Base-by-base conservation (phyloP, 2,329 filamentous ascomycete genomes). In the Aspergillus puulaauensis region DNA sequence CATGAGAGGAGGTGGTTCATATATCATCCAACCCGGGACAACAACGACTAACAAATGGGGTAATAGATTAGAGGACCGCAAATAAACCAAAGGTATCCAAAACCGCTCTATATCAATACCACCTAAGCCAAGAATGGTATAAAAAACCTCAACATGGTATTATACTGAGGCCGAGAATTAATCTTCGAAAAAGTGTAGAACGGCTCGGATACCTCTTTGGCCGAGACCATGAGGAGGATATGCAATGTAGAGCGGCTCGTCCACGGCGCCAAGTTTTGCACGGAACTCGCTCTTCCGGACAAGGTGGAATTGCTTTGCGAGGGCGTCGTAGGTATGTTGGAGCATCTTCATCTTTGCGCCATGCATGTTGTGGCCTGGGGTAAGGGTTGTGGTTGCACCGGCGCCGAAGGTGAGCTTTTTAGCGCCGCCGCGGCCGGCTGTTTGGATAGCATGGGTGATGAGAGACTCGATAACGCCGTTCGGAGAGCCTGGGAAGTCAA, bases 401-500 rank as follows among this genome's bases (percentile, higher is more conserved):
- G 88, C 91, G 52, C 93, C 93, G 70, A 97, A 97, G 0, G 93
- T 97, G 47, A 96, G 89, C 21, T 80, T 83, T 54, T 81, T 83
- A 48, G 86, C 80, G 24, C 88, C 89, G 0, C 77, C 74, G 8
- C 81, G 79, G 2, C 82, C 81, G 11, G 85, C 82, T 12, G 80
- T 78, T 68, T 86, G 85, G 59, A 96, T 82, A 0, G 89, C 85
- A 69, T 88, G 83, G 39, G 89, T 86, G 66, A 96, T 89, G 41
- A 95, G 84, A 41, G 88, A 83, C 77, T 97, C 93, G 62, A 96
- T 96, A 35, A 90, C 88, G 47, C 93, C 93, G 45, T 86, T 90
- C n/a, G 93, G 90, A 1, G 92, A 85, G 24, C 85, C 86, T 0
- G 92, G 93, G 81, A 97, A 96, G 75, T 97, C 91, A 54, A 97